Percentiles rank a stretch among this genome's conserved stretches.
Evolutionary conservation across 75 land plant genomes (phyloP).

Genomic region (Chamaecyparis obtusa): DNA sequence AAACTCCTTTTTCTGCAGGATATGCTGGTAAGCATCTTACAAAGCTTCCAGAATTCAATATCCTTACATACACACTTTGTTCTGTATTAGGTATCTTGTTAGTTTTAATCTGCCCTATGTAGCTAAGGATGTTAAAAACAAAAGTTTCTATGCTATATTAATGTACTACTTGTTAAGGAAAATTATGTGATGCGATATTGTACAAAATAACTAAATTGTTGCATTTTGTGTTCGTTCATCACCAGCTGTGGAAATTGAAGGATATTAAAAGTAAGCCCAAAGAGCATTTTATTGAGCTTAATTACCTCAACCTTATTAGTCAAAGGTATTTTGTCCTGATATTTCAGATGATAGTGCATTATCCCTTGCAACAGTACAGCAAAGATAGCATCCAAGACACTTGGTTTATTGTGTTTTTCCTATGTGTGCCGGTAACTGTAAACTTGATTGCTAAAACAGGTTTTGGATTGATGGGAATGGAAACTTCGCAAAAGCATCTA

Average conservation of each 20-base stretch:
- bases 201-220: neutral
- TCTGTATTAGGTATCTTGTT: neutral
- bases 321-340: neutral
- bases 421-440: neutral
- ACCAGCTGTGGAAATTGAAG: constrained; percentile 1
- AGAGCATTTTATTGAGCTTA: neutral
- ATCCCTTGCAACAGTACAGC: neutral
- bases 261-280: neutral
- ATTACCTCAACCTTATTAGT: neutral
- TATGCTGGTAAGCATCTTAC: neutral
- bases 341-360: neutral
- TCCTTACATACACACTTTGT: neutral
- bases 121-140: neutral
- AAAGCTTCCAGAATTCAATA: neutral
- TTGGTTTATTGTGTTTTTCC: neutral
- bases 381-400: neutral
- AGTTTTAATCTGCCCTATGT: neutral
- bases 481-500: neutral
- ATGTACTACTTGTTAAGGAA: neutral
- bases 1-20: neutral
- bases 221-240: neutral
- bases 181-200: neutral
- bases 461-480: neutral
- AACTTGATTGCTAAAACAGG: neutral
- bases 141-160: neutral